Evolutionary conservation across 441 rosid genomes (phyloP), one percentile per base, ranked within the genome.

Genomic region (Daphne laureola): DNA sequence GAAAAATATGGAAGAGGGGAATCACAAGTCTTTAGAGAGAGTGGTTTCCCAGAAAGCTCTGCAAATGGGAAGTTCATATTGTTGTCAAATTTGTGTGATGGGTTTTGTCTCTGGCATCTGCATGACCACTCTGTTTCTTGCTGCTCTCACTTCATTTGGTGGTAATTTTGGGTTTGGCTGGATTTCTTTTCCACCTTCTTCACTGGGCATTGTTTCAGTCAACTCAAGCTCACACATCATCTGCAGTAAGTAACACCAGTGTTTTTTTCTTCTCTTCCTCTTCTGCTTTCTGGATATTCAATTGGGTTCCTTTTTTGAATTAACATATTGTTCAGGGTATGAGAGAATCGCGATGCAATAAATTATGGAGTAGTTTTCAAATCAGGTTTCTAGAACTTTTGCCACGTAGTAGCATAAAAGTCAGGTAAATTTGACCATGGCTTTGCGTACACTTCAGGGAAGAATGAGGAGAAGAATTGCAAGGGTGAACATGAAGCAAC

Each of bases 51-150:
- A 86, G 64, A 89, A 50, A 66, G 98, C 96, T 56, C 51, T 86
- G 64, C 90, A 84, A 67, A 82, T 86, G 78, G 90, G 97, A 0
- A 81, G 62, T 66, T 92, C 98, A 60, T 86, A 89, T 77, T 73
- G 91, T 42, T 89, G 97, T 61, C 98, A 89, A 69, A 76, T 92
- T 35, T 89, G 97, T 64, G 94, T 89, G 18, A 70, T 86, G 77
- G 96, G 96, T 54, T 78, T 86, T 59, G 88, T 92, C 4, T 78
- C 84, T 67, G 98, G 98, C 46, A 73, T 89, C 36, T 92, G 97
- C 56, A 77, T 92, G 53, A 75, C 97, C 56, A 76, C 96, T 53
- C 65, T 92, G 63, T 84, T 92, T 65, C 65, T 92, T 48, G 91
- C 96, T 73, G 78, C 80, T 67, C 77, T 86, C 25, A 81, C 98